Evolutionary conservation across 2,329 filamentous ascomycete species (phyloP).

Genomic region (Bipolaris bicolor): DNA sequence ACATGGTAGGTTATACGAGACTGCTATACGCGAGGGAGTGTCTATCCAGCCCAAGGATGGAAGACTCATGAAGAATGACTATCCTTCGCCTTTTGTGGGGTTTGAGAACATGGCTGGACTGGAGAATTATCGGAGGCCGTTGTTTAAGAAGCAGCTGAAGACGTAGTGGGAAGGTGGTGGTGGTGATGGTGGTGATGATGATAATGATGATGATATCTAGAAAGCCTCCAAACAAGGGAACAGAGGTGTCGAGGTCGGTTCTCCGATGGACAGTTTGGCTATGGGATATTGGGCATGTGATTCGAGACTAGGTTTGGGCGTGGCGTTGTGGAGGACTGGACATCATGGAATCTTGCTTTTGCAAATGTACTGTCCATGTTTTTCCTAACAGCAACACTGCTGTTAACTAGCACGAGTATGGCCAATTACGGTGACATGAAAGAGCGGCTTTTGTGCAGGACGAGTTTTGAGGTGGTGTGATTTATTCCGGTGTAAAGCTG

Average conservation of each 20-base stretch:
- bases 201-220: no score
- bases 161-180: background rate
- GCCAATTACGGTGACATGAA: background rate
- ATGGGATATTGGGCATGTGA: no score
- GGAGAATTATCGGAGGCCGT: background rate
- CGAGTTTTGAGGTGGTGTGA: background rate
- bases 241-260: no score
- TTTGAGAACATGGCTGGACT: conserved; percentile 11
- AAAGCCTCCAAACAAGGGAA: no score
- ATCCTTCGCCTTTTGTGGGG: background rate
- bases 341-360: background rate
- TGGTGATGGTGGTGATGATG: no score
- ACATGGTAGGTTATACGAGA: conserved; percentile 4
- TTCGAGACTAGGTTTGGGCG: background rate
- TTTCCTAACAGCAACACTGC: background rate
- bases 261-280: no score
- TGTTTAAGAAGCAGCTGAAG: conserved; percentile 9
- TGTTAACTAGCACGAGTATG: background rate
- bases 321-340: background rate
- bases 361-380: background rate
- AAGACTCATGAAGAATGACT: conserved; percentile 20
- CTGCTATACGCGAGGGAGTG: conserved; percentile 3
- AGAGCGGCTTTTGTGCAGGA: background rate
- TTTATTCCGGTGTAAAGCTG: no score
- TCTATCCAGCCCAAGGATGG: background rate